Base-by-base conservation (phyloP, 495 filamentous ascomycete species). In the Podospora pseudopauciseta region DNA sequence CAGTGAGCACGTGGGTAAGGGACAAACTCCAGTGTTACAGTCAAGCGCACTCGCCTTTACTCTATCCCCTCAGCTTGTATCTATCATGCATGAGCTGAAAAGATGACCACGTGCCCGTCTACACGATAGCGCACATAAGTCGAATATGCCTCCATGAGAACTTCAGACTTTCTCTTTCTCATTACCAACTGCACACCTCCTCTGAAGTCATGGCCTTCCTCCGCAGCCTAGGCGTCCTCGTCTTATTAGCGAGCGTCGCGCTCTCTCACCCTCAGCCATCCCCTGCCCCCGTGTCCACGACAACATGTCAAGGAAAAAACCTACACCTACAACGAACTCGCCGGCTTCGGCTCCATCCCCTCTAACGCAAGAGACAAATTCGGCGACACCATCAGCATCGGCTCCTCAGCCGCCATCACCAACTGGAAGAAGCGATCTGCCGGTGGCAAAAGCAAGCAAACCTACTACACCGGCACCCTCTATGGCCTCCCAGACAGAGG, bases 401-500 rank as follows among this genome's bases (percentile, higher is more conserved):
- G 91, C 18, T 90, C 86, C 68, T 83, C 89, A 32, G 85, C 91
- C 73, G 86, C 89, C 18, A 74, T 94, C 39, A 88, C 91, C 56
- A 79, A 80, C 34, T 95, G 91, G 92, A 86, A 81, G 71, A 88
- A 88, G 74, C 75, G 20, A 19, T 71, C 68, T 26, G 82, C 83
- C 39, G 0, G 0, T 1, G 82, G 72, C 13, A 63, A 49, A 19
- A 61, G 13, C 59, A 61, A 61, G 18, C 59, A 26, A 28, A 2
- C 27, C 0, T 28, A 26, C 13, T 95, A 93, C 74, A 82, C 80
- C 7, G 91, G 89, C 4, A 83, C 84, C 11, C 71, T 92, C 39
- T 94, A 84, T 73, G 78, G 83, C 11, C 76, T 92, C 4, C 91
- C 92, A 2, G 91, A 93, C 74, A 82, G 91, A 49, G 91, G 91